Conservation (phyloP, 495 filamentous ascomycete species). For the Penicillium samsonianum region DNA sequence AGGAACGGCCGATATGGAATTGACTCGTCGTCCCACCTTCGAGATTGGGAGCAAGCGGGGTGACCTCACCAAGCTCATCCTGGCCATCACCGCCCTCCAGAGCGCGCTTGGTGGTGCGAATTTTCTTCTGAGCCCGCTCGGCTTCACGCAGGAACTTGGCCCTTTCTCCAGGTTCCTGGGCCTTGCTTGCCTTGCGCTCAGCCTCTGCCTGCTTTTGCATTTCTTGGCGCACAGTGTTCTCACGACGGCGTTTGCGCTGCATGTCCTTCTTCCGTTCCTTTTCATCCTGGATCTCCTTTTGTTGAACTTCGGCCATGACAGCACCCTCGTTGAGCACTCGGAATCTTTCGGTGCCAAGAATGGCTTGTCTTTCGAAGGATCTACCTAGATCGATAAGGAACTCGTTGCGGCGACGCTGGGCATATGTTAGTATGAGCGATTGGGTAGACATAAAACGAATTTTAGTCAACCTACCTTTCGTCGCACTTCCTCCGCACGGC, state of each 20-base stretch:
- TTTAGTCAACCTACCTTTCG: constrained; percentile 49
- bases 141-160: constrained; percentile 76
- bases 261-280: constrained; percentile 99
- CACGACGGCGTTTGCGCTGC: constrained; percentile 94
- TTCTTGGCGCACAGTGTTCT: constrained; percentile 88
- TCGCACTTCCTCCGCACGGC: constrained; percentile 56
- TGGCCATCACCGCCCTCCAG: constrained; percentile 81
- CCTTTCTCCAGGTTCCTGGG: constrained; percentile 76
- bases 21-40: constrained; percentile 86
- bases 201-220: constrained; percentile 84
- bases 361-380: constrained; percentile 55
- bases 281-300: constrained; percentile 86
- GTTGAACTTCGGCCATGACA: constrained; percentile 81
- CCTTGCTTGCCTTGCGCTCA: constrained; percentile 68
- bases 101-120: constrained; percentile 76
- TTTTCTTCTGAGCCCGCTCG: constrained; percentile 83
- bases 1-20: constrained; percentile 69
- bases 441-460: constrained; percentile 18
- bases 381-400: constrained; percentile 50
- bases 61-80: constrained; percentile 74
- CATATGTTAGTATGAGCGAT: constrained; percentile 21
- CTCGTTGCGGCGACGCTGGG: constrained; percentile 57
- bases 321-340: constrained; percentile 59
- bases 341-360: constrained; percentile 56
- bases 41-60: constrained; percentile 75